A percentile compares a stretch with the other conserved stretches of the same genome.
Conservation (phyloP, 176 grass and related monocot genomes). For the Otatea glauca region DNA sequence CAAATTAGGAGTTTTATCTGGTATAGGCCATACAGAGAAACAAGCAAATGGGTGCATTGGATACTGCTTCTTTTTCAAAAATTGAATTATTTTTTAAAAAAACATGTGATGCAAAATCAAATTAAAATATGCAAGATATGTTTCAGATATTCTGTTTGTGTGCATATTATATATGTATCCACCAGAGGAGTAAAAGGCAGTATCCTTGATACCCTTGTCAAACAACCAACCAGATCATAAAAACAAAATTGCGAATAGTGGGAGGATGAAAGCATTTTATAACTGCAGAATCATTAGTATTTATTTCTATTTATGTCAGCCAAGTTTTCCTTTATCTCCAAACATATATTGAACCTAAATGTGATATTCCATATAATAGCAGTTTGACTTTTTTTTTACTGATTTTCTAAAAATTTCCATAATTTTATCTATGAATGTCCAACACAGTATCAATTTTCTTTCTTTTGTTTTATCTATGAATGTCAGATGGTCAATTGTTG, state of each 20-base stretch:
- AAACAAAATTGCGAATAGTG: not conserved
- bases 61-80: not conserved
- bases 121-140: not conserved
- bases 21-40: not conserved
- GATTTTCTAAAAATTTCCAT: not conserved
- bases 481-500: not conserved
- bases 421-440: not conserved
- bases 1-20: not conserved
- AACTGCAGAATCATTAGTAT: not conserved
- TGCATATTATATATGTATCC: not conserved
- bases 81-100: not conserved
- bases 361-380: not conserved
- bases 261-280: not conserved
- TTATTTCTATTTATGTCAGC: not conserved
- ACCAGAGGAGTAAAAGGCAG: not conserved
- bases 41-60: not conserved
- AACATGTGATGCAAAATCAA: not conserved
- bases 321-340: not conserved
- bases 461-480: no score
- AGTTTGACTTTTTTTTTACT: not conserved
- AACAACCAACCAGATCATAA: conserved; percentile 4
- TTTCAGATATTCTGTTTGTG: not conserved
- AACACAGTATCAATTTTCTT: no score
- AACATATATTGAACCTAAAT: not conserved
- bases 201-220: not conserved